Conservation (phyloP, 2,329 filamentous ascomycete species). For the Pestalotiopsis sp. region DNA sequence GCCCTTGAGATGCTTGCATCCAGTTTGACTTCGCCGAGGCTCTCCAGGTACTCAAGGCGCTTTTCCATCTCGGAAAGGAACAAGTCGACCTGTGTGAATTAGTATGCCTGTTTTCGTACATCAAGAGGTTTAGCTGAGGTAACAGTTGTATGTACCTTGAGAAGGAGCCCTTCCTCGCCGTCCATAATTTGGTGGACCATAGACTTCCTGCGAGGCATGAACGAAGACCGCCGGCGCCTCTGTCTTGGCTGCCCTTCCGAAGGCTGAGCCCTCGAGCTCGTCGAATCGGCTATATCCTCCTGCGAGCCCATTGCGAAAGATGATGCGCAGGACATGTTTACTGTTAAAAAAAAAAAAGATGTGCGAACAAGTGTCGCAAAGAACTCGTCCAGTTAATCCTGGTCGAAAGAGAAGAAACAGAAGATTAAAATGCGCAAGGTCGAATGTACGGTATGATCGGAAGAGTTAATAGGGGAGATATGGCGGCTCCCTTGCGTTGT, state of each 20-base stretch:
- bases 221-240: constrained; percentile 60
- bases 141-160: constrained; percentile 47
- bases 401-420: too few relatives aligned
- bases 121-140: not conserved
- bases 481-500: not conserved
- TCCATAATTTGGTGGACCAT: constrained; percentile 65
- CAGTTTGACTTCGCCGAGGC: constrained; percentile 80
- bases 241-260: constrained; percentile 35
- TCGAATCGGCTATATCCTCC: constrained; percentile 38
- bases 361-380: too few relatives aligned
- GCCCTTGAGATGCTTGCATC: constrained; percentile 85
- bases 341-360: constrained; percentile 4
- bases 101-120: constrained; percentile 8
- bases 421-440: too few relatives aligned
- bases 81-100: constrained; percentile 64
- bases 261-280: constrained; percentile 44
- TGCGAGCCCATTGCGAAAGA: constrained; percentile 31
- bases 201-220: constrained; percentile 57
- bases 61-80: constrained; percentile 87
- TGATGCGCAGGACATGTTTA: constrained; percentile 34
- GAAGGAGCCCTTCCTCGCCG: constrained; percentile 61
- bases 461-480: not conserved
- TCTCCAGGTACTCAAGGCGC: constrained; percentile 85
- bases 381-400: too few relatives aligned
- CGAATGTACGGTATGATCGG: not conserved